phyloP scores from a whole-genome alignment of 306 rosid species.

The Pterocarpus santalinus region DNA sequence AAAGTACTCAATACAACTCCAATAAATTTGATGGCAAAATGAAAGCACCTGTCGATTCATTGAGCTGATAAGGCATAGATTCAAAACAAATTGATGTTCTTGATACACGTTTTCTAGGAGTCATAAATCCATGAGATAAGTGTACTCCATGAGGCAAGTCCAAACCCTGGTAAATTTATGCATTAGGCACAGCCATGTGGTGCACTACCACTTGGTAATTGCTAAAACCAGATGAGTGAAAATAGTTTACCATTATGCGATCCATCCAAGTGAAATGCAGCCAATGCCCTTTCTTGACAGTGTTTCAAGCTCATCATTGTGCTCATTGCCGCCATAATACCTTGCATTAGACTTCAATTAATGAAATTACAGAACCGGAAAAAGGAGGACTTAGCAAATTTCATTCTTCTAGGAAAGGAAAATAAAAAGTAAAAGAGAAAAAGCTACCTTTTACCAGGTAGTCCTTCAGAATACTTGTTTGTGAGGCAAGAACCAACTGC shows the following conservation, averaged over 20 bases:
- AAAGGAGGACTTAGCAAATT: slow-evolving; percentile 14
- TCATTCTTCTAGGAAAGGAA: neutral
- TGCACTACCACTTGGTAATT: neutral
- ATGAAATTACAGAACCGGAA: slow-evolving; percentile 7
- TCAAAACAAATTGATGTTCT: slow-evolving; percentile 94
- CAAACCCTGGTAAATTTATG: slow-evolving; percentile 68
- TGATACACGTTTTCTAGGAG: slow-evolving; percentile 90
- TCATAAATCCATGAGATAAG: slow-evolving; percentile 97
- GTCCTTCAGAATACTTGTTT: slow-evolving; percentile 93
- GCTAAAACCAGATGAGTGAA: slow-evolving; percentile 3
- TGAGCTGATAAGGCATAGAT: slow-evolving; percentile 95
- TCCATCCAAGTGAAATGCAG: slow-evolving; percentile 87
- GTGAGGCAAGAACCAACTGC: slow-evolving; percentile 98
- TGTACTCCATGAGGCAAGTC: slow-evolving; percentile 99
- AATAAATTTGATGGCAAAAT: slow-evolving; percentile 7
- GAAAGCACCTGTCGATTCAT: slow-evolving; percentile 78
- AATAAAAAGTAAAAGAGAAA: neutral
- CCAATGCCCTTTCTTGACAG: slow-evolving; percentile 94
- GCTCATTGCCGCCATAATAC: slow-evolving; percentile 96
- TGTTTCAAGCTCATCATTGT: slow-evolving; percentile 89
- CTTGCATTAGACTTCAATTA: slow-evolving; percentile 50
- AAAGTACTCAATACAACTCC: slow-evolving; percentile 15
- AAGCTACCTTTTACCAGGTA: slow-evolving; percentile 89
- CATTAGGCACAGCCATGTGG: slow-evolving; percentile 19
- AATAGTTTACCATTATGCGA: slow-evolving; percentile 79